These are phyloP conservation scores for Apium graveolens DNA, from an alignment of 129 eudicot genomes.

Conservation along the genomic window DNA sequence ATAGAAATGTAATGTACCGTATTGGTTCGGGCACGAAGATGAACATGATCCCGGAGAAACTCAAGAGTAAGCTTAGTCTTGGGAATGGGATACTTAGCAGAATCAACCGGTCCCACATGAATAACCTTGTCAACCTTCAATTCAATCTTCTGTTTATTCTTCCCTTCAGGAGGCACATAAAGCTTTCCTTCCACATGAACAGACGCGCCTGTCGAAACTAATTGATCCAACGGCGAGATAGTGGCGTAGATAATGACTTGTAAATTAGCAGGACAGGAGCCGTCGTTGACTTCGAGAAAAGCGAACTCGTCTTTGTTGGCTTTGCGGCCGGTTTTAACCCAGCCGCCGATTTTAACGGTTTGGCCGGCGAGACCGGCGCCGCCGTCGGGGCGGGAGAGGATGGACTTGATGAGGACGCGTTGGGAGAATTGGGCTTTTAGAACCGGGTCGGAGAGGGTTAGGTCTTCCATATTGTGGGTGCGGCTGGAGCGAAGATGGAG, in stretches of 20 bases:
- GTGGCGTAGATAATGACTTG: constrained; percentile 58
- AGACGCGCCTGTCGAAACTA: constrained; percentile 64
- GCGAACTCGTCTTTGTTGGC: constrained; percentile 71
- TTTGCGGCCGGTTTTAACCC: constrained; percentile 88
- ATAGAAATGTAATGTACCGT: constrained; percentile 27
- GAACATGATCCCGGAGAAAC: constrained; percentile 61
- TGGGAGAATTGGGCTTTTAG: constrained; percentile 50
- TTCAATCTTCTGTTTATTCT: constrained; percentile 56
- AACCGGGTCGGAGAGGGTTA: constrained; percentile 33
- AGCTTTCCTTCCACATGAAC: constrained; percentile 67
- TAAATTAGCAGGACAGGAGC: constrained; percentile 78
- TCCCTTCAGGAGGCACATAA: constrained; percentile 65
- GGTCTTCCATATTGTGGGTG: constrained; percentile 25
- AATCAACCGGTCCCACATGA: constrained; percentile 53
- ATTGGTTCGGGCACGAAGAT: constrained; percentile 73
- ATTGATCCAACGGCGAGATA: constrained; percentile 34
- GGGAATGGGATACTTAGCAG: constrained; percentile 74
- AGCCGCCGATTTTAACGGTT: constrained; percentile 63
- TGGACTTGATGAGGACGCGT: constrained; percentile 59
- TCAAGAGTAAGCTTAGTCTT: constrained; percentile 65
- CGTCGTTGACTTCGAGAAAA: constrained; percentile 78
- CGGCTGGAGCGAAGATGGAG: no score
- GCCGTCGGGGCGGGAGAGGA: constrained; percentile 57
- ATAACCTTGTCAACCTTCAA: constrained; percentile 47
- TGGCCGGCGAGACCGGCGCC: constrained; percentile 68